These are phyloP conservation scores for Geotrichum siamense DNA, from an alignment of 1,139 yeast genomes.

Conservation along the genomic window DNA sequence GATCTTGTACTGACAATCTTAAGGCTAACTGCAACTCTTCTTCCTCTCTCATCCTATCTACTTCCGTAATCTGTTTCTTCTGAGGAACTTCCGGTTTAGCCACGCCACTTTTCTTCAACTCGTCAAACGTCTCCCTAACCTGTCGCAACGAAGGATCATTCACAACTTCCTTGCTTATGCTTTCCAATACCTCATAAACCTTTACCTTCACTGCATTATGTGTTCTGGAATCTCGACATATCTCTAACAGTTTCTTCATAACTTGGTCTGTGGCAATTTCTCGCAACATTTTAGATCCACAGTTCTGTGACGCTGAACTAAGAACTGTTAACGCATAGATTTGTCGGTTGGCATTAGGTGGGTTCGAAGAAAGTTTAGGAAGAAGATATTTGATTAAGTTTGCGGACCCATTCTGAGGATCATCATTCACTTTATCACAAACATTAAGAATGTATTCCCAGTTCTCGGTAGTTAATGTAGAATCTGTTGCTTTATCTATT, in stretches of 20 bases:
- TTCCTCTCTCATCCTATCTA: slow-evolving; percentile 57
- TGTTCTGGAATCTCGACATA: slow-evolving; percentile 50
- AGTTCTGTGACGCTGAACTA: slow-evolving; percentile 79
- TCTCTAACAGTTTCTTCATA: slow-evolving; percentile 48
- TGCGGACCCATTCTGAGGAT: slow-evolving; percentile 59
- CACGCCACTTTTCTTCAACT: slow-evolving; percentile 26
- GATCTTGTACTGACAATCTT: slow-evolving; percentile 66
- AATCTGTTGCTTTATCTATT: slow-evolving; percentile 66
- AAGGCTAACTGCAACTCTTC: slow-evolving; percentile 74
- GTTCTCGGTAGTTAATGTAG: slow-evolving; percentile 72
- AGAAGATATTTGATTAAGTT: slow-evolving; percentile 48
- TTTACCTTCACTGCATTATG: slow-evolving; percentile 63
- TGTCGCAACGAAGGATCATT: slow-evolving; percentile 68
- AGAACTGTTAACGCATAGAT: slow-evolving; percentile 57
- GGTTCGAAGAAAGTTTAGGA: slow-evolving; percentile 45
- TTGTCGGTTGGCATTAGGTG: slow-evolving; percentile 67
- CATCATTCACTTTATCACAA: slow-evolving; percentile 68
- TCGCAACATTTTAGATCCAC: slow-evolving; percentile 82
- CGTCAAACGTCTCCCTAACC: slow-evolving; percentile 52
- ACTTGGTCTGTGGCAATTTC: slow-evolving; percentile 69
- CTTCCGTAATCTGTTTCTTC: slow-evolving; percentile 45
- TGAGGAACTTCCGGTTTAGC: slow-evolving; percentile 54
- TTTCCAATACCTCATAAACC: slow-evolving; percentile 61
- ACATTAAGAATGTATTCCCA: slow-evolving; percentile 79
- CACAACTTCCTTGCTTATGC: slow-evolving; percentile 50